These are phyloP conservation scores for Monosporascus sp. DNA, from an alignment of 2,329 filamentous ascomycete genomes.

Conservation along the genomic window DNA sequence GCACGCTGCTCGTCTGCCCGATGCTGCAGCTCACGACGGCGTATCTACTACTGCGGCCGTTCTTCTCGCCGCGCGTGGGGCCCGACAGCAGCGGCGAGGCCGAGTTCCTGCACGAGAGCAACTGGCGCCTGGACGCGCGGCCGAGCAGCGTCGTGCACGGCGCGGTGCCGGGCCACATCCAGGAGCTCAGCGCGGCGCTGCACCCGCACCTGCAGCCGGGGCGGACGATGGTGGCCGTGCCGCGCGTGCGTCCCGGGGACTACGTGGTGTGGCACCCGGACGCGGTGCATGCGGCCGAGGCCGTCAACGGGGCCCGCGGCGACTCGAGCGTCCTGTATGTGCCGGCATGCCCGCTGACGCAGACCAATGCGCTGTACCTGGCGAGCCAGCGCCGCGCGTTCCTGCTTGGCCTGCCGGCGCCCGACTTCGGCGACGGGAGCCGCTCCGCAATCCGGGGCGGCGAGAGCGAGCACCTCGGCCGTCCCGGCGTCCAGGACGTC, in stretches of 20 bases:
- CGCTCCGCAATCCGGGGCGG: slow-evolving; percentile 34
- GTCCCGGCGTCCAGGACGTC: slow-evolving; percentile 37
- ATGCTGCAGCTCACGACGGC: slow-evolving; percentile 69
- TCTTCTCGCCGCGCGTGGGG: slow-evolving; percentile 56
- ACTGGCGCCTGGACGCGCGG: slow-evolving; percentile 49
- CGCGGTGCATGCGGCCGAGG: slow-evolving; percentile 74
- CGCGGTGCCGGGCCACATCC: slow-evolving; percentile 59
- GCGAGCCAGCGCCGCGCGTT: slow-evolving; percentile 66
- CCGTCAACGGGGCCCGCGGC: slow-evolving; percentile 57
- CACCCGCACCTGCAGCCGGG: slow-evolving; percentile 66
- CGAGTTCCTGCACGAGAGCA: slow-evolving; percentile 44
- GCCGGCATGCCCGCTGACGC: slow-evolving; percentile 75
- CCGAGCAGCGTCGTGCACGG: slow-evolving; percentile 62
- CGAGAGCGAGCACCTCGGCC: slow-evolving; percentile 49
- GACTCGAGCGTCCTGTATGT: slow-evolving; percentile 86
- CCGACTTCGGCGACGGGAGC: slow-evolving; percentile 63
- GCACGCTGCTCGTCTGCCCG: slow-evolving; percentile 76
- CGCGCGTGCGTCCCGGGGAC: slow-evolving; percentile 63
- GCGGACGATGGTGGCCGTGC: slow-evolving; percentile 65
- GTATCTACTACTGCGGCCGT: slow-evolving; percentile 77
- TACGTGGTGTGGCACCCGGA: slow-evolving; percentile 83
- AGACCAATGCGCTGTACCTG: slow-evolving; percentile 67
- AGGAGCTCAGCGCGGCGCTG: slow-evolving; percentile 58
- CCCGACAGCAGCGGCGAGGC: slow-evolving; percentile 30
- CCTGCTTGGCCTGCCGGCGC: slow-evolving; percentile 57